phyloP scores from a whole-genome alignment of 257 asterid genomes.

The Cinchona pubescens region DNA sequence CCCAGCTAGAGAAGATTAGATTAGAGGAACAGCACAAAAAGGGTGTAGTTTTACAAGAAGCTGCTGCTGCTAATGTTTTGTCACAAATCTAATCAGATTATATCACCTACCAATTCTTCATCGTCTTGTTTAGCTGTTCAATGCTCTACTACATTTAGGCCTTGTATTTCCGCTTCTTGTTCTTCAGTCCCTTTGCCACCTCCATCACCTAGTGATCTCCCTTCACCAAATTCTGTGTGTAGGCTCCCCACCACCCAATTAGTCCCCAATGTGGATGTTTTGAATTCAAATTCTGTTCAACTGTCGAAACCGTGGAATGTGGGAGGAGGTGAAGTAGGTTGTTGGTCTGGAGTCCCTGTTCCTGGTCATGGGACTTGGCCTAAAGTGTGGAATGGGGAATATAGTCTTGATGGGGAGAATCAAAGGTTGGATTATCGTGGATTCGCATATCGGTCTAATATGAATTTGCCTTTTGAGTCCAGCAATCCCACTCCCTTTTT shows the following conservation, averaged over 20 bases:
- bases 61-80: constrained; percentile 35
- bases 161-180: constrained; percentile 30
- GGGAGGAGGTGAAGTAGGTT: constrained; percentile 31
- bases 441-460: constrained; percentile 24
- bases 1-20: constrained; percentile 85
- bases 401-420: constrained; percentile 32
- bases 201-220: constrained; percentile 30
- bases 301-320: constrained; percentile 31
- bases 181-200: constrained; percentile 28
- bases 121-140: constrained; percentile 24
- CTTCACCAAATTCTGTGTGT: constrained; percentile 35
- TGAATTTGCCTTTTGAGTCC: constrained; percentile 27
- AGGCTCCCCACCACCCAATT: constrained; percentile 39
- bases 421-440: constrained; percentile 38
- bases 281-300: constrained; percentile 29
- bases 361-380: constrained; percentile 40
- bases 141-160: constrained; percentile 34
- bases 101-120: constrained; percentile 34
- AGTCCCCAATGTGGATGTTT: constrained; percentile 32
- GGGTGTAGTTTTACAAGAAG: constrained; percentile 42
- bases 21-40: constrained; percentile 64
- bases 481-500: constrained; percentile 25
- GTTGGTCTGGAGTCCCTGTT: constrained; percentile 26
- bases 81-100: constrained; percentile 31
- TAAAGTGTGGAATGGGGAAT: constrained; percentile 43